phyloP scores from a whole-genome alignment of 2,329 filamentous ascomycete species.

The Zasmidium cellare region DNA sequence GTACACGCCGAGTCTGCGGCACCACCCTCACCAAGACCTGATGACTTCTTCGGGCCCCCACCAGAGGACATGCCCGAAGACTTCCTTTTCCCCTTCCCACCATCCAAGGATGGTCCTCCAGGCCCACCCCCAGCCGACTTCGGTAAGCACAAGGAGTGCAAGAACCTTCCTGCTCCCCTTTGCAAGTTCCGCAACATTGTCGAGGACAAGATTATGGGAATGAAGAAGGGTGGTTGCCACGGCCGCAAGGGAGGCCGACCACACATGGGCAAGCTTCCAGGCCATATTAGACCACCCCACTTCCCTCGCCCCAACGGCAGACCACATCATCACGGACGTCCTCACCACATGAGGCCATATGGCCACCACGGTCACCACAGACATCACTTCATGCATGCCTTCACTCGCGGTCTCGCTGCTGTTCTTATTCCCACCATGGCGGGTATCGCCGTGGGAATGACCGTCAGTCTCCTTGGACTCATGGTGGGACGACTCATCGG shows the following conservation, averaged over 20 bases:
- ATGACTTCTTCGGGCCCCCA: constrained; percentile 16
- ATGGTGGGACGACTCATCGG: constrained; percentile 63
- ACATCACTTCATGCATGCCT: constrained; percentile 42
- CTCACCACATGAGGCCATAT: constrained; percentile 36
- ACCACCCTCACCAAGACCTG: constrained; percentile 2
- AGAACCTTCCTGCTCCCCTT: constrained; percentile 44
- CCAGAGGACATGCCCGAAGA: constrained; percentile 10
- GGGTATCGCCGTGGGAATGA: constrained; percentile 67
- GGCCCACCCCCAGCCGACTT: constrained; percentile 8
- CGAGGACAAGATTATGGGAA: constrained; percentile 48
- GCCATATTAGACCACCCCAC: constrained; percentile 28
- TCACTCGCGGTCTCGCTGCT: constrained; percentile 59
- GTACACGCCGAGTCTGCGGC: constrained; percentile 27
- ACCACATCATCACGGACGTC: constrained; percentile 28
- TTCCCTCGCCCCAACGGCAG: constrained; percentile 32
- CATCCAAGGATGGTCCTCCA: constrained; percentile 12
- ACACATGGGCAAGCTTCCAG: constrained; percentile 22
- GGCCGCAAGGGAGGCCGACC: constrained; percentile 28
- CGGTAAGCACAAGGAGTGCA: constrained; percentile 38
- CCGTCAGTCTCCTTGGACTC: constrained; percentile 68
- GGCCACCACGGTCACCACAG: constrained; percentile 38
- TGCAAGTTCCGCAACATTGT: constrained; percentile 59
- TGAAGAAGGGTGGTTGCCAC: constrained; percentile 35
- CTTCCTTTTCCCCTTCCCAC: constrained; percentile 14
- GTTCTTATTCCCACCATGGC: constrained; percentile 68